These are phyloP conservation scores for Lolium rigidum DNA, from an alignment of 176 grass and related monocot species.

Conservation along the genomic window DNA sequence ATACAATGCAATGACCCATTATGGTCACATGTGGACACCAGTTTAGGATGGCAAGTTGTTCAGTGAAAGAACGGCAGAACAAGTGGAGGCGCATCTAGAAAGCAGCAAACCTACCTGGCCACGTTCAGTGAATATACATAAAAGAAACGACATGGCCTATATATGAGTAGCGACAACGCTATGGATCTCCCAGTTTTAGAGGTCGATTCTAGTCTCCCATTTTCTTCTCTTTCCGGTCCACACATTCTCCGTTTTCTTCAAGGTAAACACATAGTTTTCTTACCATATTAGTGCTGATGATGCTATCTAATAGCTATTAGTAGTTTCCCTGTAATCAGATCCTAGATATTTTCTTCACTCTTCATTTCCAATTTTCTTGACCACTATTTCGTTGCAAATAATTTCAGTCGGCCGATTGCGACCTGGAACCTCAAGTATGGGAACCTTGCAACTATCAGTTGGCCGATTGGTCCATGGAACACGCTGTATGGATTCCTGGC, in stretches of 20 bases:
- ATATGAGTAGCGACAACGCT: neutral
- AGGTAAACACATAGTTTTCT: neutral
- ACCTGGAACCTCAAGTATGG: conserved; percentile 8
- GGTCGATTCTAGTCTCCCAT: neutral
- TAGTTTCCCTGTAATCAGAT: neutral
- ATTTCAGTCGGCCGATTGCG: neutral
- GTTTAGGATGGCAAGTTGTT: neutral
- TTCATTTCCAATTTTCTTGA: neutral
- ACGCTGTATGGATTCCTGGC: neutral
- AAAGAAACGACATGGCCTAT: neutral
- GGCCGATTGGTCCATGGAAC: neutral
- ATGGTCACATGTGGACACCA: neutral
- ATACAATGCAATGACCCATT: too few relatives aligned
- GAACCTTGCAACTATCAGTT: neutral
- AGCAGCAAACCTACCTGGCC: neutral
- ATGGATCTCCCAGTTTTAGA: neutral
- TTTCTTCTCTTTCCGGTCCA: neutral
- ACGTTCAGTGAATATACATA: neutral
- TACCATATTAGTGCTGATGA: neutral
- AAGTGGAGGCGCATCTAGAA: neutral
- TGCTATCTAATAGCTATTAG: neutral
- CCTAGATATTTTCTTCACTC: neutral
- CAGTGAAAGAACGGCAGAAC: neutral
- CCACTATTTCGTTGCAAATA: neutral
- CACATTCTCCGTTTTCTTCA: neutral